Conservation (phyloP, 1,284 basidiomycete species). For the Xerocomus minutiporus region DNA sequence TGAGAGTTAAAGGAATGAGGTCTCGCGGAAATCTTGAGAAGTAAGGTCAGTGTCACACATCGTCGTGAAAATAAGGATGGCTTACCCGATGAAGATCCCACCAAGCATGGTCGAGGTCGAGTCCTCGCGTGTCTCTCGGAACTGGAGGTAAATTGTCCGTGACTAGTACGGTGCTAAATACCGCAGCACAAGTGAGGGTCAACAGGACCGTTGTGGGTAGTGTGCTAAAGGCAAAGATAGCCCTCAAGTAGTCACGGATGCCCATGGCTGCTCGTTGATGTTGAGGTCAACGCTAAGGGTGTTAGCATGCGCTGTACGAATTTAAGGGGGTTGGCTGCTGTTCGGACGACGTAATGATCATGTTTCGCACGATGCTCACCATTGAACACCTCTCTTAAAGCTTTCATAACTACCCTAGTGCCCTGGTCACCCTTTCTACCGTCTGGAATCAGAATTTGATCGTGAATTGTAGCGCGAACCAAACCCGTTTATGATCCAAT, state of each 20-base stretch:
- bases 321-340: neutral
- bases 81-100: constrained; percentile 56
- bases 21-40: constrained; percentile 52
- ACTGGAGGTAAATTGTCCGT: constrained; percentile 52
- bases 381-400: no score
- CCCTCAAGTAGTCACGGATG: constrained; percentile 18
- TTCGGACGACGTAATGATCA: neutral
- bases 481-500: no score
- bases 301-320: neutral
- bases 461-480: no score
- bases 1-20: constrained; percentile 76
- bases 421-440: no score
- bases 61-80: constrained; percentile 1
- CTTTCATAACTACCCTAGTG: no score
- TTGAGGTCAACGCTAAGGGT: neutral
- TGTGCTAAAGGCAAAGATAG: constrained; percentile 35
- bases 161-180: constrained; percentile 50
- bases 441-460: no score
- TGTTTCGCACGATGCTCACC: neutral
- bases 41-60: constrained; percentile 1
- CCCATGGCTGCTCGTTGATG: constrained; percentile 15
- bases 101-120: constrained; percentile 57
- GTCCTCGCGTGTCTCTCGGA: constrained; percentile 44
- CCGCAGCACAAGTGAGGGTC: constrained; percentile 46
- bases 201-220: constrained; percentile 50